Evolutionary conservation across 768 basidiomycete genomes (phyloP).

Genomic region (Lentinula edodes): DNA sequence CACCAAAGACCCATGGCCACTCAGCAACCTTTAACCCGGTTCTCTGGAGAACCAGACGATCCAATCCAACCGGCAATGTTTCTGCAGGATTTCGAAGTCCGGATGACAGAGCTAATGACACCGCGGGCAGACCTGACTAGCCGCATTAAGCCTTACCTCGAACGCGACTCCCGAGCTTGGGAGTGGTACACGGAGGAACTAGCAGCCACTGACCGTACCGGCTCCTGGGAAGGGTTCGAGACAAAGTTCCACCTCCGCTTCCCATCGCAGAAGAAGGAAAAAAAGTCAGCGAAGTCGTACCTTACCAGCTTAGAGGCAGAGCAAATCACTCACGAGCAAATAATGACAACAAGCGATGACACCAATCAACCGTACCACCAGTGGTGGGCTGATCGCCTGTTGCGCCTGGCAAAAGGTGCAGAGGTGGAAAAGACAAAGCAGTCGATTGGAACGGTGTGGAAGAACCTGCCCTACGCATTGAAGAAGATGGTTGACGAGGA

Average conservation of each 20-base stretch:
- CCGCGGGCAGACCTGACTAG: no score
- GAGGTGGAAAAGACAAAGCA: background rate
- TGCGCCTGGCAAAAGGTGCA: background rate
- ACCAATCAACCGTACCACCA: background rate
- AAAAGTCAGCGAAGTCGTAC: background rate
- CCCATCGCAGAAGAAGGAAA: background rate
- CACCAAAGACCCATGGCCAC: no score
- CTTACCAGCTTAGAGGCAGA: background rate
- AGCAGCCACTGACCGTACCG: no score
- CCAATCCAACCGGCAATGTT: no score
- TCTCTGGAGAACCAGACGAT: no score
- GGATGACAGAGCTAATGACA: no score
- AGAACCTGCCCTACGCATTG: background rate
- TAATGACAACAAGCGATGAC: background rate
- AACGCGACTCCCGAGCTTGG: no score
- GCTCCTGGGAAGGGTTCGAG: no score
- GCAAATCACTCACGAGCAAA: background rate
- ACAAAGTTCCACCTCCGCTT: background rate
- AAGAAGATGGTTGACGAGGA: background rate
- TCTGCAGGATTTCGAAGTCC: no score
- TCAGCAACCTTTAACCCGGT: no score
- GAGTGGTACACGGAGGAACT: no score
- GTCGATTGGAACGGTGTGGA: background rate
- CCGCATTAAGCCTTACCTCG: no score
- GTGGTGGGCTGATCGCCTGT: background rate